A percentile compares a stretch with the other conserved stretches of the same genome.
Conservation (phyloP, 2,329 filamentous ascomycete genomes). For the Bipolaris oryzae region DNA sequence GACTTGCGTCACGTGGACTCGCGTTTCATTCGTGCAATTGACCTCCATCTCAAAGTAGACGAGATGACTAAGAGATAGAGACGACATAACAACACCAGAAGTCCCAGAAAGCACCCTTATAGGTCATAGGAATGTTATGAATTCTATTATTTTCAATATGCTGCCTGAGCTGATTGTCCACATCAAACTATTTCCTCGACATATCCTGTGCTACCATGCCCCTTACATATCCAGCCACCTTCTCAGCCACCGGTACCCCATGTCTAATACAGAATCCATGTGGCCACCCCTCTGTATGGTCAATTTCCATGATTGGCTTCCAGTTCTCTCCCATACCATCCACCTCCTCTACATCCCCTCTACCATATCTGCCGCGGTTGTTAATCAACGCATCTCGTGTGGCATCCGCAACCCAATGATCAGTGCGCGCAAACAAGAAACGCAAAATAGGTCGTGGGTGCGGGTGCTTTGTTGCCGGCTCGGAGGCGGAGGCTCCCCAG, state of each 20-base stretch:
- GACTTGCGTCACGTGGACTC: slow-evolving; percentile 5
- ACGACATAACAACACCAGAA: no score
- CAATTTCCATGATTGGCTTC: slow-evolving; percentile 61
- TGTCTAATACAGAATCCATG: slow-evolving; percentile 66
- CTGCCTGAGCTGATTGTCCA: not conserved
- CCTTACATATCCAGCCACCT: slow-evolving; percentile 56
- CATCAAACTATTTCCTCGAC: slow-evolving; percentile 7
- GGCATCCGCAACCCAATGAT: slow-evolving; percentile 66
- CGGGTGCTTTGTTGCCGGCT: slow-evolving; percentile 24
- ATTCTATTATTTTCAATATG: not conserved
- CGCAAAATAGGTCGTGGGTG: slow-evolving; percentile 55
- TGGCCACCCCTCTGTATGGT: slow-evolving; percentile 59
- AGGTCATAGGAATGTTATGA: no score
- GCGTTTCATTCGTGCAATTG: not conserved
- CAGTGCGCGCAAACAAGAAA: slow-evolving; percentile 65
- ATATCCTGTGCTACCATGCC: slow-evolving; percentile 47
- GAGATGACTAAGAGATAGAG: no score
- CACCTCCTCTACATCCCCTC: slow-evolving; percentile 25
- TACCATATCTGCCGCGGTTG: slow-evolving; percentile 18
- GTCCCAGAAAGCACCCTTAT: no score
- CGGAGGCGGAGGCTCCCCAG: slow-evolving; percentile 57
- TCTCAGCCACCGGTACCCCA: slow-evolving; percentile 57
- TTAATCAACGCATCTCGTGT: slow-evolving; percentile 62
- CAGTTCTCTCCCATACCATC: slow-evolving; percentile 41
- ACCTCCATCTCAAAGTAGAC: not conserved